phyloP scores from a whole-genome alignment of 2,329 filamentous ascomycete species.

The Huntiella bhutanensis region DNA sequence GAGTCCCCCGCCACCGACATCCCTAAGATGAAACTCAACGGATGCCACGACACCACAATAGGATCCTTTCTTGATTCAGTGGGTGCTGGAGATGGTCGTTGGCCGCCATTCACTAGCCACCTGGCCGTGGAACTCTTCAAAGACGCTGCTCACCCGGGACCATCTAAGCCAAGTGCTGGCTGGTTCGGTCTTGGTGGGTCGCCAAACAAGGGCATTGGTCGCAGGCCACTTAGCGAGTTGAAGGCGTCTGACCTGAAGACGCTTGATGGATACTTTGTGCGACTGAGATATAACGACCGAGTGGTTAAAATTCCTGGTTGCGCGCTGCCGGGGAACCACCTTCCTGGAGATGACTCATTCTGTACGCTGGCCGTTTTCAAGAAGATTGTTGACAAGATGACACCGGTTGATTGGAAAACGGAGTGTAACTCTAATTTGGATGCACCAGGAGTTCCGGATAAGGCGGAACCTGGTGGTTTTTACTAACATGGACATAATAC shows the following conservation, averaged over 20 bases:
- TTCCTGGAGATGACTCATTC: constrained; percentile 70
- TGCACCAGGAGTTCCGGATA: constrained; percentile 26
- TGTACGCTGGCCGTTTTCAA: constrained; percentile 92
- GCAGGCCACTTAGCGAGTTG: constrained; percentile 27
- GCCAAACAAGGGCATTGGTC: background rate
- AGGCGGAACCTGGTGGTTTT: constrained; percentile 34
- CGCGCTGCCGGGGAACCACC: constrained; percentile 54
- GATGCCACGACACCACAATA: constrained; percentile 87
- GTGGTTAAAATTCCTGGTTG: constrained; percentile 72
- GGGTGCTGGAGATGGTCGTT: constrained; percentile 57
- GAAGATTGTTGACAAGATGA: constrained; percentile 74
- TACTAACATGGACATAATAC: constrained; percentile 12
- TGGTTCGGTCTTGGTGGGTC: background rate
- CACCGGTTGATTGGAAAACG: constrained; percentile 56
- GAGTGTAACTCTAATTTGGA: constrained; percentile 30
- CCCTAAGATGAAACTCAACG: constrained; percentile 53
- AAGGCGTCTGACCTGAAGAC: constrained; percentile 35
- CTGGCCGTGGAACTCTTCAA: constrained; percentile 82
- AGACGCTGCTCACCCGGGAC: background rate
- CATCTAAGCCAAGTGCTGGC: constrained; percentile 1
- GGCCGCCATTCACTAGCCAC: constrained; percentile 89
- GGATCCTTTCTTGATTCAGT: constrained; percentile 60
- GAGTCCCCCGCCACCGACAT: constrained; percentile 14
- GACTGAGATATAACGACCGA: constrained; percentile 77
- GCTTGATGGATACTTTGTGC: constrained; percentile 65